phyloP scores from a whole-genome alignment of 257 asterid species.

The Solanum lignicaule region DNA sequence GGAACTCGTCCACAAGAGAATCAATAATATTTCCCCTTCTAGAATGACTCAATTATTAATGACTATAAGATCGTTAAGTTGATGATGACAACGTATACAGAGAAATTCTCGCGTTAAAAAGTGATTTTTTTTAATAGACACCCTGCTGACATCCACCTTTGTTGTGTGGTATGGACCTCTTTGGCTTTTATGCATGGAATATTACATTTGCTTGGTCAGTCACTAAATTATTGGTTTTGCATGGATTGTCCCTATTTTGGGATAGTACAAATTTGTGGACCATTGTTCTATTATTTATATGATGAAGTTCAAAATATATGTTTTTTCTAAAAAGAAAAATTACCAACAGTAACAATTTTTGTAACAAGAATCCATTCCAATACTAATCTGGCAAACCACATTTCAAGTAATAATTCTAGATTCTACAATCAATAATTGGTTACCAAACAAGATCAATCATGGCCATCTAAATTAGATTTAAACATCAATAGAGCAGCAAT shows the following conservation, averaged over 20 bases:
- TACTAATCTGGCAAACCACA: not conserved
- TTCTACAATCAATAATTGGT: not conserved
- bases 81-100: too few species aligned
- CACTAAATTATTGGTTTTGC: not conserved
- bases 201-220: not conserved
- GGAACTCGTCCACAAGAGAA: not conserved
- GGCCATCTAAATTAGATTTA: not conserved
- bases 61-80: not conserved
- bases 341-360: not conserved
- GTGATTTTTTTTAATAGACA: not conserved
- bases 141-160: not conserved
- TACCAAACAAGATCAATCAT: not conserved
- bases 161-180: not conserved
- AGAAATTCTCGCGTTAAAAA: not conserved
- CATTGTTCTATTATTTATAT: not conserved
- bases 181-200: not conserved
- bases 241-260: not conserved
- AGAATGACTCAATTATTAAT: not conserved
- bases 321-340: not conserved
- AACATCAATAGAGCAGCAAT: not conserved
- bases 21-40: not conserved
- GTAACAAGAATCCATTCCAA: not conserved
- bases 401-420: not conserved
- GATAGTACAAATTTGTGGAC: not conserved
- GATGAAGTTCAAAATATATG: not conserved